Conservation (phyloP, 345 rosid genomes). For the Melastoma malabathricum region DNA sequence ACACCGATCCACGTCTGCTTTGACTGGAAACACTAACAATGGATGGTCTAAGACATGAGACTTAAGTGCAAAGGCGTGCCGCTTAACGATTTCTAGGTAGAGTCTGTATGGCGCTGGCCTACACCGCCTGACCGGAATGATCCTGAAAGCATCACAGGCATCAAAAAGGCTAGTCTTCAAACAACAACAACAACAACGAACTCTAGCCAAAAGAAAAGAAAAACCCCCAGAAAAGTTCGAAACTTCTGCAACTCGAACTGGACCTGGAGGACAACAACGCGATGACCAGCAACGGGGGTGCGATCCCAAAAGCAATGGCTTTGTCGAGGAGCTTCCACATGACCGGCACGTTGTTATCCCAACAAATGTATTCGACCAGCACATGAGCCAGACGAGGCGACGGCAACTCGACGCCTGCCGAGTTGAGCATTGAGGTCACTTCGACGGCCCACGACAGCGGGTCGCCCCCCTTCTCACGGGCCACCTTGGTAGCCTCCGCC, state of each 20-base stretch:
- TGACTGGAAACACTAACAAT: slow-evolving; percentile 29
- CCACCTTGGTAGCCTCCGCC: slow-evolving; percentile 47
- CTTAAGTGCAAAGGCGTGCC: slow-evolving; percentile 44
- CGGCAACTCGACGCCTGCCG: slow-evolving; percentile 49
- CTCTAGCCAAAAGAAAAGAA: too few relatives aligned
- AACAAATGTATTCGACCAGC: slow-evolving; percentile 67
- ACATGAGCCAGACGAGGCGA: slow-evolving; percentile 59
- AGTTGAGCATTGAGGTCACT: slow-evolving; percentile 41
- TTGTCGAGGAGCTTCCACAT: slow-evolving; percentile 87
- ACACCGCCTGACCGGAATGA: slow-evolving; percentile 41
- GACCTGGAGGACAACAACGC: slow-evolving; percentile 72
- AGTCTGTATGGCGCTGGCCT: slow-evolving; percentile 71
- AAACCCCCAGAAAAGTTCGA: background rate
- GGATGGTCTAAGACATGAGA: slow-evolving; percentile 38
- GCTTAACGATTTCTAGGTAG: slow-evolving; percentile 67
- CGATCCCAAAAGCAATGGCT: slow-evolving; percentile 50
- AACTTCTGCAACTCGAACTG: background rate
- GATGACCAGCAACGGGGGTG: slow-evolving; percentile 64
- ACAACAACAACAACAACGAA: too few relatives aligned
- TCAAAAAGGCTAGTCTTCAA: background rate
- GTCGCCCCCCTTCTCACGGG: slow-evolving; percentile 40
- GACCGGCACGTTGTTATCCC: slow-evolving; percentile 77
- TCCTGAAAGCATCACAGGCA: slow-evolving; percentile 25
- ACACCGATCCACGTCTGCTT: too few relatives aligned
- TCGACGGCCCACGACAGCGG: slow-evolving; percentile 65